Percentiles rank a stretch among this genome's conserved stretches.
These are phyloP conservation scores for Phytopythium chamaehyphon DNA, from an alignment of 352 stramenopile species.

Conservation along the genomic window DNA sequence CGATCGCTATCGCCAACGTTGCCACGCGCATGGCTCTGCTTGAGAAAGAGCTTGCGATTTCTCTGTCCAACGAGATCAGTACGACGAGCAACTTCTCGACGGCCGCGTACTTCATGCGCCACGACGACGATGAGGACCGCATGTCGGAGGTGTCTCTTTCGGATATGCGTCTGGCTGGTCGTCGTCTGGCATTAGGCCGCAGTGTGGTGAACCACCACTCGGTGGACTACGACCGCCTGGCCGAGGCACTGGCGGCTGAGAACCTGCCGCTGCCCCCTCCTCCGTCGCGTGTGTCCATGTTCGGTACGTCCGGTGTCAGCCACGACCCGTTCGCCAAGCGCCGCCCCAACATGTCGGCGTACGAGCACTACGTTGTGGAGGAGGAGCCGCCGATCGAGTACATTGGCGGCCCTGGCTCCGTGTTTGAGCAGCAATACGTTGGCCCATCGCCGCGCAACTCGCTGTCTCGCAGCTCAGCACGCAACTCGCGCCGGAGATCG, in stretches of 20 bases:
- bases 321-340: constrained; percentile 51
- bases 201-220: constrained; percentile 69
- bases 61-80: constrained; percentile 42
- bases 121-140: constrained; percentile 22
- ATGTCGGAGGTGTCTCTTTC: constrained; percentile 31
- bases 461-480: constrained; percentile 2
- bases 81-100: constrained; percentile 40
- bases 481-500: constrained; percentile 3
- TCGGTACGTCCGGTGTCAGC: constrained; percentile 41
- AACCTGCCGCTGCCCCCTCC: constrained; percentile 44
- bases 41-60: constrained; percentile 30
- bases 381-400: constrained; percentile 28
- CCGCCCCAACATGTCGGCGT: constrained; percentile 34
- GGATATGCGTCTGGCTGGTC: constrained; percentile 34
- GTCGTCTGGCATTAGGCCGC: constrained; percentile 31
- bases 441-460: constrained; percentile 21
- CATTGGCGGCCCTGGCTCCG: constrained; percentile 9
- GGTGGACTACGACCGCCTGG: constrained; percentile 46
- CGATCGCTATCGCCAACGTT: constrained; percentile 62
- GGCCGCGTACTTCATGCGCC: constrained; percentile 50
- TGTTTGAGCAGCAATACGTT: constrained; percentile 46
- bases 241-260: constrained; percentile 28
- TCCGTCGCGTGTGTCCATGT: constrained; percentile 65
- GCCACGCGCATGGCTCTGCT: constrained; percentile 61
- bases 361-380: constrained; percentile 63